Evolutionary conservation across 176 grass and related monocot genomes (phyloP), one percentile per base, ranked within the genome.

Genomic region (Coix lacrymajobi): DNA sequence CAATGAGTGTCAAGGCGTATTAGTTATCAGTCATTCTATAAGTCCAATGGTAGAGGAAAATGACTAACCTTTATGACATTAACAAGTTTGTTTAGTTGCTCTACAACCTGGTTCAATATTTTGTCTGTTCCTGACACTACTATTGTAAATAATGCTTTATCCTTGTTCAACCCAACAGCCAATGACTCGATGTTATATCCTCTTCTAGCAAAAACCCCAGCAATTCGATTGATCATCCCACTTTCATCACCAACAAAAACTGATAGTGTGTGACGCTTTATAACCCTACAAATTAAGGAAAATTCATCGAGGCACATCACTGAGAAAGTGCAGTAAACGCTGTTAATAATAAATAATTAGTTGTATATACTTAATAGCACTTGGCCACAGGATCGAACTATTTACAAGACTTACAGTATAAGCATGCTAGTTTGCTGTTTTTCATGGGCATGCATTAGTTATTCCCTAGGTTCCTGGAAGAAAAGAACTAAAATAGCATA

Each of bases 221-320:
- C 89, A 71, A 94, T 94, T 62, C 92, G 86, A 79, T 94, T 94
- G 84, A 94, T 94, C 86, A 94, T 94, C 60, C 92, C 92, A 70
- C 86, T 94, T 81, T 94, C 92, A 87, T 94, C 92, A 26, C 92
- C 89, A 79, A 91, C 92, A 44, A 94, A 94, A 68, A 95, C 93
- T 29, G 93, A 95, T 38, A 95, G 44, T 2, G 93, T 95, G 69
- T 92, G 93, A 39, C 93, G 84, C 46, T 69, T 92, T 31, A 85
- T 56, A 62, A 41, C 45, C 77, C 87, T 89, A 68, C 17, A 84
- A 24, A 34, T 72, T 26, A 11, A 29, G 15, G 28, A 14, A 54
- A 71, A 17, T 28, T 19, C 11, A 58, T 69, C 14, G 4, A 62
- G 6, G 36, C 5, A 70, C n/a, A 17, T 76, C 62, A 77, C 17